Conservation (phyloP, 1,284 basidiomycete genomes). For the Microbotryomycetes sp. region DNA sequence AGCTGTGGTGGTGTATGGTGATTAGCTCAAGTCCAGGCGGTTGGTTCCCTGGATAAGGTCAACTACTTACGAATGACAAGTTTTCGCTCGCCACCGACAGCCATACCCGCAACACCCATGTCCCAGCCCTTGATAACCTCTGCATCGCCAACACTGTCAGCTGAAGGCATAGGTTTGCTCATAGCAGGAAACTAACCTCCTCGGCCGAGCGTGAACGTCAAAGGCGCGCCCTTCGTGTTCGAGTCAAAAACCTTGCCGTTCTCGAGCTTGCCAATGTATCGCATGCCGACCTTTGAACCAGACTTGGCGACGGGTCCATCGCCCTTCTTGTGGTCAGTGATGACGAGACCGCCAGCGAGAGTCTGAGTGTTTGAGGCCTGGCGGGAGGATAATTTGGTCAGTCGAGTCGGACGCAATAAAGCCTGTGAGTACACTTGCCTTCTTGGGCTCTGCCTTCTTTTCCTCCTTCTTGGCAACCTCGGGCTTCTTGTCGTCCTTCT, state of each 20-base stretch:
- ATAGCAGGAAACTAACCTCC: constrained; percentile 42
- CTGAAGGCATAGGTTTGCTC: background rate
- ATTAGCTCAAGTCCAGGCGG: background rate
- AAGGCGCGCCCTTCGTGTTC: constrained; percentile 62
- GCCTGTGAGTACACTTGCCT: background rate
- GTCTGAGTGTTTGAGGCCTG: constrained; percentile 41
- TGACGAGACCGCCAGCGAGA: constrained; percentile 65
- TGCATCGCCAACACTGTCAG: background rate
- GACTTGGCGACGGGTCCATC: constrained; percentile 75
- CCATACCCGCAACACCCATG: constrained; percentile 83
- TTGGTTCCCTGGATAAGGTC: background rate
- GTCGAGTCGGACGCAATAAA: too few species aligned
- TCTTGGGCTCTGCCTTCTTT: background rate
- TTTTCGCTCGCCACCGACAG: constrained; percentile 78
- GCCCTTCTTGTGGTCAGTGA: constrained; percentile 70
- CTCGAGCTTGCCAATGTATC: constrained; percentile 76
- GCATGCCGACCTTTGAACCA: constrained; percentile 75
- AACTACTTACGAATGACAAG: constrained; percentile 54
- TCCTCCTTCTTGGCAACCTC: background rate
- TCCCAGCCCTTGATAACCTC: constrained; percentile 98
- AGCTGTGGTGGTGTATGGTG: constrained; percentile 26
- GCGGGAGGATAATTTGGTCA: too few species aligned
- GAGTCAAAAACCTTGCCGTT: constrained; percentile 79
- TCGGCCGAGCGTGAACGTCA: constrained; percentile 56
- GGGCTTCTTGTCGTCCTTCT: constrained; percentile 22